Conservation (phyloP, 2,329 filamentous ascomycete species). For the Phyllosticta ampelicida region DNA sequence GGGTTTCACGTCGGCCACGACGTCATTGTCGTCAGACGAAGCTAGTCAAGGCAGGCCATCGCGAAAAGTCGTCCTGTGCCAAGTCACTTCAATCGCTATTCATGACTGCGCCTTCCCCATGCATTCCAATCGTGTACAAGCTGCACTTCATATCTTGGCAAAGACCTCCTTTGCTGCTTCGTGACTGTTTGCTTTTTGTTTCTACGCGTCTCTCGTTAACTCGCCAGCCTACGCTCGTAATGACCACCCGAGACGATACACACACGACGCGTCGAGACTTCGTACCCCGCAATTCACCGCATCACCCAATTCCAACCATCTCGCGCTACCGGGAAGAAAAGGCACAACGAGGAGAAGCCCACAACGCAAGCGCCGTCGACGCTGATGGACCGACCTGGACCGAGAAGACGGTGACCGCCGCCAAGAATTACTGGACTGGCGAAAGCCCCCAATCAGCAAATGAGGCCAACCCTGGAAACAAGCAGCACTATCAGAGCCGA, state of each 20-base stretch:
- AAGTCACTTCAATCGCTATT: neutral
- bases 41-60: neutral
- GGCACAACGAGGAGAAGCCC: slow-evolving; percentile 28
- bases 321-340: slow-evolving; percentile 38
- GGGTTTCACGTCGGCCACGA: neutral
- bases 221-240: slow-evolving; percentile 12
- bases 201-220: neutral
- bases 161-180: neutral
- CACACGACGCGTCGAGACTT: slow-evolving; percentile 26
- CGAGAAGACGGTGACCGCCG: slow-evolving; percentile 27
- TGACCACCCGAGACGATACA: slow-evolving; percentile 35
- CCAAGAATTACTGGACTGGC: slow-evolving; percentile 23
- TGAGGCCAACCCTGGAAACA: slow-evolving; percentile 16
- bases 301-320: slow-evolving; percentile 37
- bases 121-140: neutral
- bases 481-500: slow-evolving; percentile 23
- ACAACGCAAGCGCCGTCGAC: slow-evolving; percentile 15
- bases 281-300: slow-evolving; percentile 32
- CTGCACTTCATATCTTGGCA: neutral
- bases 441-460: slow-evolving; percentile 11
- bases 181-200: neutral
- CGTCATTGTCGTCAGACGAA: neutral
- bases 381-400: slow-evolving; percentile 23
- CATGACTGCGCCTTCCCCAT: neutral
- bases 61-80: neutral